These are phyloP conservation scores for Garcia nutans DNA, from an alignment of 345 rosid genomes.

Conservation along the genomic window DNA sequence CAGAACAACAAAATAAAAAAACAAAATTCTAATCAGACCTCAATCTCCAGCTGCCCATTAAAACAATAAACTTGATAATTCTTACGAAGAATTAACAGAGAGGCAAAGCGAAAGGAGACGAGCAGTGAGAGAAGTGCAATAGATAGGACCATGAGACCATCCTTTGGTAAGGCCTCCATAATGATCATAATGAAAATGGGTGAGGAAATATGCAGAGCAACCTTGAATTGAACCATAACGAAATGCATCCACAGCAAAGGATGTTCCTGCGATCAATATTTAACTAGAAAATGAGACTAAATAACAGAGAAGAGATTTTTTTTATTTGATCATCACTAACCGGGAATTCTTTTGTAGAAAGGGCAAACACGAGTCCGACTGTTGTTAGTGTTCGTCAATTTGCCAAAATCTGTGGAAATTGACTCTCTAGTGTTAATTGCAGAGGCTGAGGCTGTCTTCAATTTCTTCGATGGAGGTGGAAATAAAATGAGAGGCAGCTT, in stretches of 20 bases:
- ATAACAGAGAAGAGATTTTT: not conserved
- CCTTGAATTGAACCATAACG: conserved; percentile 62
- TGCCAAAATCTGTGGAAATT: not conserved
- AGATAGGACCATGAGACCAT: conserved; percentile 77
- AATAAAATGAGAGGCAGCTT: conserved; percentile 5
- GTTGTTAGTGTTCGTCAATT: conserved; percentile 3
- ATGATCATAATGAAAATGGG: conserved; percentile 79
- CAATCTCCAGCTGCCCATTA: not conserved
- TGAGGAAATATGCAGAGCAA: conserved; percentile 70
- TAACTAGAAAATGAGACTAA: not conserved
- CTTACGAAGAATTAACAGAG: conserved; percentile 55
- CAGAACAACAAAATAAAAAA: not conserved
- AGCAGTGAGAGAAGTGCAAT: conserved; percentile 64
- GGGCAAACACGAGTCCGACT: conserved; percentile 54
- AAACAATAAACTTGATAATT: not conserved
- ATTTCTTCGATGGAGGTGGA: conserved; percentile 17
- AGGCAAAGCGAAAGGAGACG: conserved; percentile 60
- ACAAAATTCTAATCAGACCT: not conserved
- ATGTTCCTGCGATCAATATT: conserved; percentile 43
- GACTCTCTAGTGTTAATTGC: not conserved
- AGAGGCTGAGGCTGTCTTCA: not conserved
- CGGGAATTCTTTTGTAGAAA: conserved; percentile 74
- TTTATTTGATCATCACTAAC: conserved; percentile 18
- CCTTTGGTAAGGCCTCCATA: conserved; percentile 67
- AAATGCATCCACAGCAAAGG: conserved; percentile 75